phyloP scores from a whole-genome alignment of 768 basidiomycete species.

The Auriscalpium microsporum region DNA sequence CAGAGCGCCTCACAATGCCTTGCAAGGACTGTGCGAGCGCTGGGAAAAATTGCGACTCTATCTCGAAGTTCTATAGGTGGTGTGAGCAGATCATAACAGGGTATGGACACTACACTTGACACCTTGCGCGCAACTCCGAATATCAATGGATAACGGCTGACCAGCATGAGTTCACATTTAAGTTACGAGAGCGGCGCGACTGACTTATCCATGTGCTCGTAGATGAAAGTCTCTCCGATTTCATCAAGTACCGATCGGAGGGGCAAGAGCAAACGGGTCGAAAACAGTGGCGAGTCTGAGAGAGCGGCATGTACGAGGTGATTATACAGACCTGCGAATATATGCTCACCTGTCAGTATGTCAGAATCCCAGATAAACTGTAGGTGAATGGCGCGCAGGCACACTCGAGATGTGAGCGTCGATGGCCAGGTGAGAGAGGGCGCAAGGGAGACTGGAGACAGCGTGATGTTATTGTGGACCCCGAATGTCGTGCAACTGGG shows the following conservation, averaged over 20 bases:
- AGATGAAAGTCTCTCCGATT: constrained; percentile 4
- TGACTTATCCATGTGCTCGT: constrained; percentile 9
- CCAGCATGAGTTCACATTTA: constrained; percentile 2
- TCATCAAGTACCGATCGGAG: constrained; percentile 7
- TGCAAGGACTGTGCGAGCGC: constrained; percentile 43
- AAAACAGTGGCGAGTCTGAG: constrained; percentile 7
- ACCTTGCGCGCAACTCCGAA: constrained; percentile 67
- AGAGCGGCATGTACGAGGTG: constrained; percentile 3
- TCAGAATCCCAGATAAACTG: constrained; percentile 32
- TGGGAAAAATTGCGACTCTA: constrained; percentile 40
- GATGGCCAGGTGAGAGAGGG: constrained; percentile 14
- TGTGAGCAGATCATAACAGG: not conserved
- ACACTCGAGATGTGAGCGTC: constrained; percentile 18
- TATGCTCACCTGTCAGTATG: not conserved
- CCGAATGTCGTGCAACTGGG: not conserved
- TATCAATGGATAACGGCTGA: constrained; percentile 68
- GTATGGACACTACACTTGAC: constrained; percentile 12
- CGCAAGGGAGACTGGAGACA: constrained; percentile 30
- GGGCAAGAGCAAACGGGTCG: constrained; percentile 8
- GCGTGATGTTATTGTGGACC: constrained; percentile 25
- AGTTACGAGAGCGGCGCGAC: constrained; percentile 2
- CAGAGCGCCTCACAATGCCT: constrained; percentile 45
- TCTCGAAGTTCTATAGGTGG: constrained; percentile 43
- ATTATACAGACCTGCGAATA: constrained; percentile 47
- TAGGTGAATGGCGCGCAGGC: constrained; percentile 31